Evolutionary conservation across 2,329 filamentous ascomycete species (phyloP).

Genomic region (Apiospora saccharicola): DNA sequence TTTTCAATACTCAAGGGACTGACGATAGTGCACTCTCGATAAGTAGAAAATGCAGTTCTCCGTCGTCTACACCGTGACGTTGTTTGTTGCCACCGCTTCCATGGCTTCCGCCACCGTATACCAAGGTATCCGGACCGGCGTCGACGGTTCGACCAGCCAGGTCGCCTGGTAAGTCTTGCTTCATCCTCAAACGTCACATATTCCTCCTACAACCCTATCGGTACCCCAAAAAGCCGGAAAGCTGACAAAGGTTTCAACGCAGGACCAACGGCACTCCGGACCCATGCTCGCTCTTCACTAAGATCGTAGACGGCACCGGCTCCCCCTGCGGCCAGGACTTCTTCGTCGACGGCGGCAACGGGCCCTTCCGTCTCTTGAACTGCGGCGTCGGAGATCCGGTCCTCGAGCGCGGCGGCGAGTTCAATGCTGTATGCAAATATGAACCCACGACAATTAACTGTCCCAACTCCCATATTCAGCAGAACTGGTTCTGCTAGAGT

Average conservation of each 20-base stretch:
- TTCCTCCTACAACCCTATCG: too few relatives aligned
- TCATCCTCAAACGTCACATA: too few relatives aligned
- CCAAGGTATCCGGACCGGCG: neutral
- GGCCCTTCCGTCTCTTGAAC: neutral
- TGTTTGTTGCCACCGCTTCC: neutral
- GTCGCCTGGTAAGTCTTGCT: neutral
- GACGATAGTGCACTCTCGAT: neutral
- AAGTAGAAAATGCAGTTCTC: neutral
- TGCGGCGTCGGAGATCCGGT: neutral
- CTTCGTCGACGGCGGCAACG: neutral
- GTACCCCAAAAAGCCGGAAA: neutral
- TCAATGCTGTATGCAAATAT: neutral
- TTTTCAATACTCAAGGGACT: neutral
- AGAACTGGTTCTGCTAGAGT: neutral
- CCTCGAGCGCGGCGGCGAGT: neutral
- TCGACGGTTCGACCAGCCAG: neutral
- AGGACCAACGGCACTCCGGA: constrained; percentile 12
- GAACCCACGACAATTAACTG: neutral
- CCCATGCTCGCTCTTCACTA: neutral
- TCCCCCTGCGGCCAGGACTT: neutral
- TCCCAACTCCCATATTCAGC: neutral
- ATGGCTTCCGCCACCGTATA: constrained; percentile 1
- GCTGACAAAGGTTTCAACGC: neutral
- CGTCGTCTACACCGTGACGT: neutral
- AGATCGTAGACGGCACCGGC: neutral